Evolutionary conservation across 75 land plant genomes (phyloP).

Genomic region (Pinus tabuliformis): DNA sequence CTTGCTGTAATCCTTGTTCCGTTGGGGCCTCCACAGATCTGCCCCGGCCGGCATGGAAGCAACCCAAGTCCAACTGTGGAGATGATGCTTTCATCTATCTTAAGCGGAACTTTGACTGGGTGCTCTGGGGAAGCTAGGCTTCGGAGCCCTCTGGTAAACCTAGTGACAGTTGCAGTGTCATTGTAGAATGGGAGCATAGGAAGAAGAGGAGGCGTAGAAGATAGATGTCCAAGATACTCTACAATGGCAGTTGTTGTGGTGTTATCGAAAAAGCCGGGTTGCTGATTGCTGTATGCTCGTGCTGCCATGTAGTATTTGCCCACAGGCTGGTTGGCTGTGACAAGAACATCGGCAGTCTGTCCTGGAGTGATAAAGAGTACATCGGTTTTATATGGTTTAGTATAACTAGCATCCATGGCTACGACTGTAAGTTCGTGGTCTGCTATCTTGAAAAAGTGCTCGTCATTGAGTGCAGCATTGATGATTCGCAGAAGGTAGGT

Average conservation of each 20-base stretch:
- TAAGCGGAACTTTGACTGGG: constrained; percentile 29
- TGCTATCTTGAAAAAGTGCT: constrained; percentile 6
- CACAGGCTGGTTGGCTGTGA: no score
- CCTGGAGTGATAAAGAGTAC: no score
- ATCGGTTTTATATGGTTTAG: no score
- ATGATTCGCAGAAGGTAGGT: constrained; percentile 39
- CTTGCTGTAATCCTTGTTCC: constrained; percentile 58
- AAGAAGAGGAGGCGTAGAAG: neutral
- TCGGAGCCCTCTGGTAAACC: constrained; percentile 27
- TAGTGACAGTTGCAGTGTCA: constrained; percentile 45
- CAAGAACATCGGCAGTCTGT: no score
- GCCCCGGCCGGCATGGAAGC: constrained; percentile 31
- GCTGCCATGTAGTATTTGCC: no score
- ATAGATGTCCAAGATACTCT: constrained; percentile 11
- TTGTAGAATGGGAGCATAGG: constrained; percentile 58
- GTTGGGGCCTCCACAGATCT: constrained; percentile 53
- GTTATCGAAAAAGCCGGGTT: constrained; percentile 52
- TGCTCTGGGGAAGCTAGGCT: constrained; percentile 22
- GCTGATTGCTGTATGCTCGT: no score
- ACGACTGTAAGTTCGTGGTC: no score
- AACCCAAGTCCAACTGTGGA: constrained; percentile 67
- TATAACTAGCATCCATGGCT: no score
- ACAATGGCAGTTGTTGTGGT: constrained; percentile 71
- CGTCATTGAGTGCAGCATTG: constrained; percentile 65
- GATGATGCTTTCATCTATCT: constrained; percentile 42